These are phyloP conservation scores for Wickerhamiella occidentalis DNA, from an alignment of 805 yeast species.

Conservation along the genomic window DNA sequence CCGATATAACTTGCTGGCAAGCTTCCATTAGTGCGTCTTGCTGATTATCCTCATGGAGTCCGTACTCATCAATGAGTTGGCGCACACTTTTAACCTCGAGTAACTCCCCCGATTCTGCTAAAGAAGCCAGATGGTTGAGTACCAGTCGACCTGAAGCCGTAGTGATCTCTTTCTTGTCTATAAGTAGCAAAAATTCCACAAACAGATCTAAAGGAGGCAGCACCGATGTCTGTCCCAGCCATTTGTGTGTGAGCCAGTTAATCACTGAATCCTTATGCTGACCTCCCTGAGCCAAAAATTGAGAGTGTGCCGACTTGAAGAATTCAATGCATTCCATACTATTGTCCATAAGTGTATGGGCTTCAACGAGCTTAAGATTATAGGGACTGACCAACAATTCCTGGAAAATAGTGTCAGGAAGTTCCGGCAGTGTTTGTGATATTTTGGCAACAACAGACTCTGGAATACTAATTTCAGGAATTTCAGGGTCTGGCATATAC, in stretches of 20 bases:
- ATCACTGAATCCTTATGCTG: slow-evolving; percentile 35
- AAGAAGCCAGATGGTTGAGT: slow-evolving; percentile 39
- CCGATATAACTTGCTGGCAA: slow-evolving; percentile 36
- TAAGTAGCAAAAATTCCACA: slow-evolving; percentile 42
- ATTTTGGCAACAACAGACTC: slow-evolving; percentile 35
- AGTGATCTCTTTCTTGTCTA: slow-evolving; percentile 41
- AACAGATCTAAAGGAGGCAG: slow-evolving; percentile 36
- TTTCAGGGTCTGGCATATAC: slow-evolving; percentile 89
- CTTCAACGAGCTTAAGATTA: slow-evolving; percentile 56
- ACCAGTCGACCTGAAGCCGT: slow-evolving; percentile 56
- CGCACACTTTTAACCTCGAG: background rate
- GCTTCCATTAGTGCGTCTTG: slow-evolving; percentile 32
- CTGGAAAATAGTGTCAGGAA: slow-evolving; percentile 49
- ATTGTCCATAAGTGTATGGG: slow-evolving; percentile 49
- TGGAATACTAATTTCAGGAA: slow-evolving; percentile 46
- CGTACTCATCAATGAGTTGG: slow-evolving; percentile 8
- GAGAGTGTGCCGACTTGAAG: slow-evolving; percentile 32
- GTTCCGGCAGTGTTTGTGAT: slow-evolving; percentile 33
- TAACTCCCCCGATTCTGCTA: background rate
- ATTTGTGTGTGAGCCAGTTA: slow-evolving; percentile 76
- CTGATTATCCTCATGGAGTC: slow-evolving; percentile 14
- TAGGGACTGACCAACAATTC: slow-evolving; percentile 40
- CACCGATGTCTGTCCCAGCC: slow-evolving; percentile 56
- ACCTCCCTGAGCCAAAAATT: slow-evolving; percentile 20
- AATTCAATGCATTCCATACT: slow-evolving; percentile 26